Conservation (phyloP, 2,329 filamentous ascomycete genomes). For the Botrytis elliptica region DNA sequence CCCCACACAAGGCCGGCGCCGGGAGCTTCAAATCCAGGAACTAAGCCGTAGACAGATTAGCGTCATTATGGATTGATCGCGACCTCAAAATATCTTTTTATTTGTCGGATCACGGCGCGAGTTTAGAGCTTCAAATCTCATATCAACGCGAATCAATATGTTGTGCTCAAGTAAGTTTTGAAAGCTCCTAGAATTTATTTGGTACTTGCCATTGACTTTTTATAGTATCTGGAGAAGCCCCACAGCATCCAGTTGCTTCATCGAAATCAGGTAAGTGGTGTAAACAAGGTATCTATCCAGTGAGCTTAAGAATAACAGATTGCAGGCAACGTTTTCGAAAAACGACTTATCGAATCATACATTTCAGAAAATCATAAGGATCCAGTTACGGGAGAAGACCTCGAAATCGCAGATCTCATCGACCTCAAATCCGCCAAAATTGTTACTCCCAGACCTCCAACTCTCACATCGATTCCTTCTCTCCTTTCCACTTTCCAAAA, state of each 20-base stretch:
- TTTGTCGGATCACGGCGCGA: conserved; percentile 29
- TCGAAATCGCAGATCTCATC: conserved; percentile 81
- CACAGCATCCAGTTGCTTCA: conserved; percentile 91
- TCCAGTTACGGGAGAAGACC: conserved; percentile 82
- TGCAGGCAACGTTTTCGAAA: conserved; percentile 86
- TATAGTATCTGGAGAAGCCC: conserved; percentile 91
- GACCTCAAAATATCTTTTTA: conserved; percentile 24
- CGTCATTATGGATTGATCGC: conserved; percentile 4
- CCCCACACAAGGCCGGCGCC: conserved; percentile 16
- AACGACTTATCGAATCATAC: conserved; percentile 90
- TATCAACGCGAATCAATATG: conserved; percentile 47
- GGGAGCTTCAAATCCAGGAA: neutral
- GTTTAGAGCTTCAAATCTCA: conserved; percentile 24
- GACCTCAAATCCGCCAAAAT: conserved; percentile 80
- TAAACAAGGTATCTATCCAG: conserved; percentile 22
- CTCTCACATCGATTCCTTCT: conserved; percentile 92
- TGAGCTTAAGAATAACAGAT: conserved; percentile 27
- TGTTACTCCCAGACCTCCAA: conserved; percentile 85
- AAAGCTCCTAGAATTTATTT: neutral
- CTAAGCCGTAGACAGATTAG: conserved; percentile 14
- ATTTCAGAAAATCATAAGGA: conserved; percentile 92
- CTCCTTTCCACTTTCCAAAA: conserved; percentile 94
- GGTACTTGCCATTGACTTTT: conserved; percentile 32
- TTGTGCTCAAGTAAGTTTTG: conserved; percentile 62
- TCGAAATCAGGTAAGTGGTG: conserved; percentile 77